Conservation (phyloP, 129 eudicot species). For the Chrysanthemum makinoi region DNA sequence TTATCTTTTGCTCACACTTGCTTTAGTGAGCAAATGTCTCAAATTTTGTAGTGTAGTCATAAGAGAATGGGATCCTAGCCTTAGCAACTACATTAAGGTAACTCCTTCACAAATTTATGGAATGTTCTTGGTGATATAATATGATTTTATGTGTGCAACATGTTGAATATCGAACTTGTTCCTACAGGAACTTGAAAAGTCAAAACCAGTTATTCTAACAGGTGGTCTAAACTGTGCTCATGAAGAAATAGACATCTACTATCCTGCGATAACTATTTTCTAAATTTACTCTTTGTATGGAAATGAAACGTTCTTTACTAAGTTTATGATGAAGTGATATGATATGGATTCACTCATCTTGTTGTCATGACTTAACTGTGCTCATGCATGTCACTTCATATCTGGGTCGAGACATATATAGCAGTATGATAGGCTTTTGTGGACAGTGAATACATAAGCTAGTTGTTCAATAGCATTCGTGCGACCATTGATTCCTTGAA, state of each 20-base stretch:
- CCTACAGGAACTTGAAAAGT: conserved; percentile 89
- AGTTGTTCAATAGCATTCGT: too few relatives aligned
- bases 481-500: too few relatives aligned
- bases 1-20: too few relatives aligned
- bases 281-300: conserved; percentile 1
- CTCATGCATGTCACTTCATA: too few relatives aligned
- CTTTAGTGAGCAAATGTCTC: too few relatives aligned
- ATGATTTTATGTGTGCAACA: neutral
- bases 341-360: conserved; percentile 1
- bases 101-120: conserved; percentile 17
- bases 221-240: conserved; percentile 97
- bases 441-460: too few relatives aligned
- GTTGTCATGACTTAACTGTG: neutral
- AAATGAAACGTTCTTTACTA: neutral
- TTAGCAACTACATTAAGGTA: conserved; percentile 84
- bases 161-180: conserved; percentile 1
- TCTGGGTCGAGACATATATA: too few relatives aligned
- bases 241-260: conserved; percentile 87
- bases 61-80: conserved; percentile 86
- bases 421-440: too few relatives aligned
- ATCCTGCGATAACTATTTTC: conserved; percentile 65
- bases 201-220: conserved; percentile 91
- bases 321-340: neutral
- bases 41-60: too few relatives aligned
- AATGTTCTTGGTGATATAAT: neutral